phyloP scores from a whole-genome alignment of 2,329 filamentous ascomycete genomes.

The Colletotrichum phormii region DNA sequence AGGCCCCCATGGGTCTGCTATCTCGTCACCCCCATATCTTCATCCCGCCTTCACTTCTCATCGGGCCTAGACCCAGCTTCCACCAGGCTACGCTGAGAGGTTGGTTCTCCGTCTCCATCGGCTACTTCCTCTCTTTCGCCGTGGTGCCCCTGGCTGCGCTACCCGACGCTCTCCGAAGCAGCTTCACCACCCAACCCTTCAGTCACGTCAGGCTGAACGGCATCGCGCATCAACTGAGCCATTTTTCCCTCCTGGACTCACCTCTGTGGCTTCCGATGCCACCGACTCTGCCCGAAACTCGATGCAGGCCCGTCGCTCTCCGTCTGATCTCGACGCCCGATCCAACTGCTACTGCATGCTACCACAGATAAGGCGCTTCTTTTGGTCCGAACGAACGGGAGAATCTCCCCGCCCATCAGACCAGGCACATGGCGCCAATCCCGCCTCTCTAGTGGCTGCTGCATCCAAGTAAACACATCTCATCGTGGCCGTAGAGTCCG shows the following conservation, averaged over 20 bases:
- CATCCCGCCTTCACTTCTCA: neutral
- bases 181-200: neutral
- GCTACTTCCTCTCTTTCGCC: neutral
- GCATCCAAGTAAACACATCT: too few relatives aligned
- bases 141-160: neutral
- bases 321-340: constrained; percentile 23
- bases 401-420: constrained; percentile 13
- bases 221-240: constrained; percentile 16
- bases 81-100: neutral
- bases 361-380: neutral
- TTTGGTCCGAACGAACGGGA: neutral
- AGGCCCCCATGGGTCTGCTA: neutral
- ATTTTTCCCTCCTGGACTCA: constrained; percentile 7
- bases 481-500: neutral
- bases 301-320: neutral
- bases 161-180: neutral
- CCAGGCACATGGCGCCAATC: constrained; percentile 32
- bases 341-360: neutral
- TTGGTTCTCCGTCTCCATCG: neutral
- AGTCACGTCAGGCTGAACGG: constrained; percentile 32
- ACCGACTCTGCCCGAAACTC: constrained; percentile 19
- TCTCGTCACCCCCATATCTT: constrained; percentile 9
- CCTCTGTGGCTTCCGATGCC: neutral
- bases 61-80: neutral
- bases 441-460: constrained; percentile 27